Evolutionary conservation across 805 yeast species (phyloP), one percentile per base, ranked within the genome.

Genomic region (Pichia pseudocactophila): DNA sequence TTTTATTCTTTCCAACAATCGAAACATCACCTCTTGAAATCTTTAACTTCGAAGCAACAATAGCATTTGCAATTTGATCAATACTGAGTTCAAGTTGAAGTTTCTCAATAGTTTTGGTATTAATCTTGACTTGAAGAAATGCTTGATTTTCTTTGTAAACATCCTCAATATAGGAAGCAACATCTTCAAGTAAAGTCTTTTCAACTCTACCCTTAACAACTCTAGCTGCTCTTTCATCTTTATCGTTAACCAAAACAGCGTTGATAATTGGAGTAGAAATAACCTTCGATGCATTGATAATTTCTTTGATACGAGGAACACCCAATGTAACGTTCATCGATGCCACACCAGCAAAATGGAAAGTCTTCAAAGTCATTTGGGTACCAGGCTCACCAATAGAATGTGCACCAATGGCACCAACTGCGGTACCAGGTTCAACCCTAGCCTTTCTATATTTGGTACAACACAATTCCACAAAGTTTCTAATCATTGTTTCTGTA

Each of bases 331-430:
- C 96, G 69, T 92, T 92, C 97, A 90, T 92, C 37, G 96, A 84
- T 30, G 98, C 97, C 44, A 92, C 98, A 73, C 98, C 98, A 56
- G 98, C 98, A 73, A 92, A 92, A 72, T 92, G 68, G 65, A 64
- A 64, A 53, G 81, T 76, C 59, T 76, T 76, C 61, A 76, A 73
- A 4, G 98, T 92, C 98, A 92, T 92, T 68, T 92, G 98, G 1
- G 98, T 92, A 62, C 97, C 98, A 18, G 98, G 98, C 60, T 90
- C 98, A 68, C 98, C 98, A 69, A 92, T 92, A 35, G 96, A 86
- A 61, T 92, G 98, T 0, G 98, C 98, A 53, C 97, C 98, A 65
- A 92, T 89, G 20, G 98, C 97, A 51, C 98, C 98, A 42, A 92
- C 97, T 2, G 98, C 98, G 4, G 98, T 92, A 48, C 97, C 98